Conservation (phyloP, 140 eudicot species). For the Anethum foeniculum region DNA sequence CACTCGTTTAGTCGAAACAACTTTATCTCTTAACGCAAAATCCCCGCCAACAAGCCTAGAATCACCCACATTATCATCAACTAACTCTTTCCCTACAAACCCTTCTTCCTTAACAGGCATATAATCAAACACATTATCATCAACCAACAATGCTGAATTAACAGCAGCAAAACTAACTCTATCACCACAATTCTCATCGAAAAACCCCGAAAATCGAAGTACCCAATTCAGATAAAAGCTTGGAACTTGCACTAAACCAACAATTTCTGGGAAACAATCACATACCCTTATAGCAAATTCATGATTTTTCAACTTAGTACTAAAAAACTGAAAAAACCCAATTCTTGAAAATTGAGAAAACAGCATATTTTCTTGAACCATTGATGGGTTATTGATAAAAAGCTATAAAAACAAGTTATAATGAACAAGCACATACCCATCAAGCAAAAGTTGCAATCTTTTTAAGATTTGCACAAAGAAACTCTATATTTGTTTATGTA, state of each 20-base stretch:
- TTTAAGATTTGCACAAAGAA: neutral
- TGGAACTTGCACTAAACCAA: neutral
- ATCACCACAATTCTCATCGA: neutral
- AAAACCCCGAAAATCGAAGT: neutral
- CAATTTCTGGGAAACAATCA: neutral
- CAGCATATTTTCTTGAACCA: neutral
- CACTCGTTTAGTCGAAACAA: conserved; percentile 4
- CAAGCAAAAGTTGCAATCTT: neutral
- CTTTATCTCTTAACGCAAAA: neutral
- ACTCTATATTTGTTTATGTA: neutral
- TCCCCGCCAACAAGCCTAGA: conserved; percentile 8
- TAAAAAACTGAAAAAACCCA: neutral
- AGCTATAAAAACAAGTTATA: neutral
- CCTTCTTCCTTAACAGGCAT: conserved; percentile 10
- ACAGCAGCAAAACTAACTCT: conserved; percentile 17
- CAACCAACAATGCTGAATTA: conserved; percentile 18
- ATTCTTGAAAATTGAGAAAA: neutral
- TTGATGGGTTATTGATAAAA: neutral
- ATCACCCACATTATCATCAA: conserved; percentile 3
- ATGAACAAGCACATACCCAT: neutral
- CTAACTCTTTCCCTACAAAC: neutral
- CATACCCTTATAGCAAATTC: neutral
- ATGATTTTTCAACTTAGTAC: neutral
- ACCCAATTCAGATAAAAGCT: neutral
- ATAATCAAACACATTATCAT: conserved; percentile 19